phyloP scores from a whole-genome alignment of 1,139 yeast genomes.

The Pichia inconspicua region DNA sequence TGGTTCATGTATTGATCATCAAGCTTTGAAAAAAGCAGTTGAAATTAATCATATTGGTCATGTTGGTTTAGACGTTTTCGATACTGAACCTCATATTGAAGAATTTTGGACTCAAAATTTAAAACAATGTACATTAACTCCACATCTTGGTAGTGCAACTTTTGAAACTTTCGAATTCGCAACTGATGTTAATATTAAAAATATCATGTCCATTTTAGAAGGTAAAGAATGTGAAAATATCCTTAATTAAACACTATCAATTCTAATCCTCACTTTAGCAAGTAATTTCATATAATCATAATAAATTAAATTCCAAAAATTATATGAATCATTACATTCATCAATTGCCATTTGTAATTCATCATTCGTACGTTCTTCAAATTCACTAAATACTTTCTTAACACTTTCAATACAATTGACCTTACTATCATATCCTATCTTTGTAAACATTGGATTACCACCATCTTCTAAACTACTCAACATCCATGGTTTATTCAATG shows the following conservation, averaged over 20 bases:
- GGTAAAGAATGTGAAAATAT: neutral
- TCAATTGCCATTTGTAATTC: conserved; percentile 5
- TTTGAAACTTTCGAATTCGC: conserved; percentile 41
- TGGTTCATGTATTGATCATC: conserved; percentile 67
- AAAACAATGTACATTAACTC: conserved; percentile 49
- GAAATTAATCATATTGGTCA: conserved; percentile 57
- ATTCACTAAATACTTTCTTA: neutral
- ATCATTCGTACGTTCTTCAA: neutral
- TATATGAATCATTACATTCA: conserved; percentile 12
- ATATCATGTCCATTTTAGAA: conserved; percentile 30
- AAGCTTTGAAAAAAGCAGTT: conserved; percentile 60
- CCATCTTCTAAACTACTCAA: conserved; percentile 7
- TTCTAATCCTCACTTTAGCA: neutral
- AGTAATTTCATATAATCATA: conserved; percentile 13
- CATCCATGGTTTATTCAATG: conserved; percentile 30
- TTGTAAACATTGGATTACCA: neutral
- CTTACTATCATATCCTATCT: neutral
- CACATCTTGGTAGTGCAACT: conserved; percentile 74
- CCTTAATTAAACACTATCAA: neutral
- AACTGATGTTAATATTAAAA: conserved; percentile 38
- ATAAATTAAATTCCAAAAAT: conserved; percentile 25
- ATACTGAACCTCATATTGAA: conserved; percentile 57
- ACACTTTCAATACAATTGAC: neutral
- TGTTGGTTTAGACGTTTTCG: conserved; percentile 79
- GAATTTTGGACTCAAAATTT: conserved; percentile 10